Percentiles rank a stretch among this genome's conserved stretches.
phyloP scores from a whole-genome alignment of 176 grass and related monocot genomes.

The Oryza glumipatula region DNA sequence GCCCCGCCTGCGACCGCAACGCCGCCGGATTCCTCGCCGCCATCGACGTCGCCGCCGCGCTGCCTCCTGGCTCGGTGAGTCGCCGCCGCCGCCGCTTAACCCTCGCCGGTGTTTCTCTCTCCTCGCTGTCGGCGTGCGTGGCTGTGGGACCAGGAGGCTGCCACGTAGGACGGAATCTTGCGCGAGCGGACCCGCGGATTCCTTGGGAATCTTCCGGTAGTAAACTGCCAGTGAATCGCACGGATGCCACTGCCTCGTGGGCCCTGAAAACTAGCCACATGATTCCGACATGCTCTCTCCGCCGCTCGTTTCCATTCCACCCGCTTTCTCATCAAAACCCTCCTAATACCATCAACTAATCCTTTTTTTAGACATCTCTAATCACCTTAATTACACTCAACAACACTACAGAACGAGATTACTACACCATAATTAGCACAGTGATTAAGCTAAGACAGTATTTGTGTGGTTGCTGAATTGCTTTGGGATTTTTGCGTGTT shows the following conservation, averaged over 20 bases:
- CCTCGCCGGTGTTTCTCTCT: too few species aligned
- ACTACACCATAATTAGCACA: not conserved
- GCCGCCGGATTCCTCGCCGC: slow-evolving; percentile 61
- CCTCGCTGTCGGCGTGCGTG: not conserved
- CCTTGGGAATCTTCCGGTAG: slow-evolving; percentile 55
- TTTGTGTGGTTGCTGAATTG: not conserved
- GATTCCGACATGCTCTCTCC: slow-evolving; percentile 28
- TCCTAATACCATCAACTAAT: not conserved
- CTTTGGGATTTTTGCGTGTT: not conserved
- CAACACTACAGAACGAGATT: not conserved
- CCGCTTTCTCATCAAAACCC: slow-evolving; percentile 19
- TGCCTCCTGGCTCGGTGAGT: slow-evolving; percentile 72
- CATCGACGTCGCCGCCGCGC: slow-evolving; percentile 59
- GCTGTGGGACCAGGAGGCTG: slow-evolving; percentile 11
- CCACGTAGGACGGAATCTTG: slow-evolving; percentile 44
- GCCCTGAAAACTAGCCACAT: slow-evolving; percentile 24
- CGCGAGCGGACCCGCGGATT: slow-evolving; percentile 55
- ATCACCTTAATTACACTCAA: not conserved
- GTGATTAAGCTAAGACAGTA: not conserved
- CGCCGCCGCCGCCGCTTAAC: not conserved
- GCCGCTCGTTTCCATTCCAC: slow-evolving; percentile 39
- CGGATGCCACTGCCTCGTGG: slow-evolving; percentile 49
- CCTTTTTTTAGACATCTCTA: slow-evolving; percentile 31
- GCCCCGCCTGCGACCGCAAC: slow-evolving; percentile 64
- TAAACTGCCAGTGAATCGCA: slow-evolving; percentile 37